phyloP scores from a whole-genome alignment of 805 yeast species.

The Hanseniaspora meyeri region DNA sequence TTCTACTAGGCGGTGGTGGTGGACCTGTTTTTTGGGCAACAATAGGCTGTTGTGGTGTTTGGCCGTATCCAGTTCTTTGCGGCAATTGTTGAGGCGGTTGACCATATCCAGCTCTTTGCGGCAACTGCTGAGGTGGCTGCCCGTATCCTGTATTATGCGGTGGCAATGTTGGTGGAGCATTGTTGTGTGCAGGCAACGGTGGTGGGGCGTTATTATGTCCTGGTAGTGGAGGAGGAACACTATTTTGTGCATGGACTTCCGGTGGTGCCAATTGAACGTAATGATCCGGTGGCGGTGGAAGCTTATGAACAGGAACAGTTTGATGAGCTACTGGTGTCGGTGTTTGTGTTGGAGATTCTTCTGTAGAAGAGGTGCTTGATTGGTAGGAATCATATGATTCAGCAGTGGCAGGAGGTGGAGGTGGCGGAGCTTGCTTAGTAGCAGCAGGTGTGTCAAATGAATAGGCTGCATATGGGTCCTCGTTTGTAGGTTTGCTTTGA shows the following conservation, averaged over 20 bases:
- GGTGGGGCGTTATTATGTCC: background rate
- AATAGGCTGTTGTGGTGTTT: constrained; percentile 14
- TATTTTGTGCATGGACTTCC: background rate
- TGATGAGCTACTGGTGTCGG: constrained; percentile 12
- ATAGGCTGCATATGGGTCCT: constrained; percentile 7
- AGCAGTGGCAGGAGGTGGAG: constrained; percentile 4
- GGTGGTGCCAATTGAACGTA: constrained; percentile 15
- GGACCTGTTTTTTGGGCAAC: constrained; percentile 14
- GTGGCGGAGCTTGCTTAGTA: constrained; percentile 9
- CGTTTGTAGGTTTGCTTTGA: background rate
- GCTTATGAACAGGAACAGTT: constrained; percentile 12
- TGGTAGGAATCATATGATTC: constrained; percentile 16
- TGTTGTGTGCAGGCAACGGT: background rate
- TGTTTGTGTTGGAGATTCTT: constrained; percentile 1
- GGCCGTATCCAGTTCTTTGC: constrained; percentile 17
- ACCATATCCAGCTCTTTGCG: constrained; percentile 14
- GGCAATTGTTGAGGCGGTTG: constrained; percentile 17
- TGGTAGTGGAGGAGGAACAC: background rate
- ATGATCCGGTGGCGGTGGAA: constrained; percentile 16
- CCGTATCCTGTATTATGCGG: background rate
- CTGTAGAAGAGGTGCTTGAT: background rate
- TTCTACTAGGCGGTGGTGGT: constrained; percentile 10
- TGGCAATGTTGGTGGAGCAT: background rate
- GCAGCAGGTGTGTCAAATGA: background rate
- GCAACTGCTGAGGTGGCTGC: constrained; percentile 14